phyloP scores from a whole-genome alignment of 768 basidiomycete species.

The Neoboletus magnificus region DNA sequence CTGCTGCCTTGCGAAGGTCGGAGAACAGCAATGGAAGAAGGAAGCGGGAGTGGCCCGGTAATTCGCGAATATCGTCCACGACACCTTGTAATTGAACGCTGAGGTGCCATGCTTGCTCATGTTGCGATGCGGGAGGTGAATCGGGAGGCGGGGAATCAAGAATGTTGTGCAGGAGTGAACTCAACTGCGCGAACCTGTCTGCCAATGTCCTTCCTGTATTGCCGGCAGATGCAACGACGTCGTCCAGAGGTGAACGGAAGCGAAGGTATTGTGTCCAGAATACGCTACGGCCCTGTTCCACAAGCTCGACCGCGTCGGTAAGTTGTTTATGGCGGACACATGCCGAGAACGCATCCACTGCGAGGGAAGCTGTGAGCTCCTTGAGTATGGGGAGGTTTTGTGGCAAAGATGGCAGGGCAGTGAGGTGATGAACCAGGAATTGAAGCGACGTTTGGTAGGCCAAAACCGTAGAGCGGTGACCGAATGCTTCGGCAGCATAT shows the following conservation, averaged over 20 bases:
- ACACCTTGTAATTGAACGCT: background rate
- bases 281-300: conserved; percentile 24
- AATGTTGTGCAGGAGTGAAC: background rate
- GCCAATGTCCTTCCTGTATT: background rate
- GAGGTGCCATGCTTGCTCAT: conserved; percentile 1
- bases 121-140: background rate
- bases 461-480: conserved; percentile 5
- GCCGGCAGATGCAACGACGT: background rate
- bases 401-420: background rate
- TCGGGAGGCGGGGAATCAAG: background rate
- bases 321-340: conserved; percentile 9
- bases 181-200: background rate
- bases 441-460: conserved; percentile 10
- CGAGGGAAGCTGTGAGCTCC: background rate
- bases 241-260: conserved; percentile 5
- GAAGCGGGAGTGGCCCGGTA: conserved; percentile 23
- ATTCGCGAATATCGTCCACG: conserved; percentile 14
- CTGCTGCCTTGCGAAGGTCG: conserved; percentile 15
- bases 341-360: conserved; percentile 8
- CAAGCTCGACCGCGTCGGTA: conserved; percentile 27
- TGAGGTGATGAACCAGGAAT: conserved; percentile 7
- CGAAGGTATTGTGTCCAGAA: conserved; percentile 19
- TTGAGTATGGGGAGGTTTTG: background rate
- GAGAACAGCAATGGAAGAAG: conserved; percentile 18
- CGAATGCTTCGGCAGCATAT: background rate